Conservation (phyloP, 345 rosid genomes). For the Salix exigua region DNA sequence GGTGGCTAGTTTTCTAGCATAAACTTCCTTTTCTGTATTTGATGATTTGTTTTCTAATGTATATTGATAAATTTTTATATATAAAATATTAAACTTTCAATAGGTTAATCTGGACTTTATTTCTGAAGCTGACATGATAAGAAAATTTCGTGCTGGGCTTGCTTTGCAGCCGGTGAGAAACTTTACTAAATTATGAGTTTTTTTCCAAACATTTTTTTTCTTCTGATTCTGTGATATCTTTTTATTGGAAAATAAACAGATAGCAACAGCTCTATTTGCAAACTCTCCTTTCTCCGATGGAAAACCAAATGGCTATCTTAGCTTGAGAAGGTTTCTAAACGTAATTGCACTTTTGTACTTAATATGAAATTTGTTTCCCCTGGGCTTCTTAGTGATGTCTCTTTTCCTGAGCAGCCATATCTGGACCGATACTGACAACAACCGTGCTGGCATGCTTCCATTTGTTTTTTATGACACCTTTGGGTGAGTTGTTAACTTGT, state of each 20-base stretch:
- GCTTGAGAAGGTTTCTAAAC: constrained; percentile 81
- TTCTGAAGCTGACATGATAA: constrained; percentile 97
- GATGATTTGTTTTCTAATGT: background rate
- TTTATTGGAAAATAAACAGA: constrained; percentile 51
- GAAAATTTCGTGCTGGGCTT: constrained; percentile 92
- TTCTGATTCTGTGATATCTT: constrained; percentile 23
- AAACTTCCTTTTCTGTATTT: constrained; percentile 1
- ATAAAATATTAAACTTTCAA: constrained; percentile 13
- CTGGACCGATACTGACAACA: constrained; percentile 91
- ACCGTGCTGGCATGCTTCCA: constrained; percentile 95
- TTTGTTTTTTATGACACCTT: constrained; percentile 90
- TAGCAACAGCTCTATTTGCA: constrained; percentile 96
- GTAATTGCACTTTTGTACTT: constrained; percentile 2
- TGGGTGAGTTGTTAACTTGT: constrained; percentile 53
- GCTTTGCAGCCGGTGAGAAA: constrained; percentile 92
- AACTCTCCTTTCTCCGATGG: constrained; percentile 98
- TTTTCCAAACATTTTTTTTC: background rate
- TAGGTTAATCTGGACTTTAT: constrained; percentile 96
- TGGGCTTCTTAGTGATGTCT: constrained; percentile 18
- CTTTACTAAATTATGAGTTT: constrained; percentile 11
- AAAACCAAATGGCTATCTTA: constrained; percentile 95
- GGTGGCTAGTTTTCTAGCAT: constrained; percentile 2
- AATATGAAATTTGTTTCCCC: background rate
- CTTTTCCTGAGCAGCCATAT: constrained; percentile 63
- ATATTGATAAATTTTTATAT: background rate